These are phyloP conservation scores for Phyllosticta citriasiana DNA, from an alignment of 2,329 filamentous ascomycete genomes.

Conservation along the genomic window DNA sequence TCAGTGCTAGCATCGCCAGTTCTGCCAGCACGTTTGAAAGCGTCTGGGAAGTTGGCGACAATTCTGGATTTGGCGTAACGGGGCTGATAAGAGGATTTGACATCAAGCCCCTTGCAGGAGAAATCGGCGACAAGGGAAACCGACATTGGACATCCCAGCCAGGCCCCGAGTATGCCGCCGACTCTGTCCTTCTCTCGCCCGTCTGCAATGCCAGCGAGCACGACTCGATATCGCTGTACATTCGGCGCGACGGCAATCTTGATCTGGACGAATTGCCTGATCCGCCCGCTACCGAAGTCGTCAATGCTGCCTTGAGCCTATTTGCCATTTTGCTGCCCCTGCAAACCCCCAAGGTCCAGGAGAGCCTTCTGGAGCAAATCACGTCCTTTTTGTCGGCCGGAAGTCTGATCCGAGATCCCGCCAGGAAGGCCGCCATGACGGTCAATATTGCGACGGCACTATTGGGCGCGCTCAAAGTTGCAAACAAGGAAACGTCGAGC, in stretches of 20 bases:
- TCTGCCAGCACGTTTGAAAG: slow-evolving; percentile 84
- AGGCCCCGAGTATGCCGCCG: slow-evolving; percentile 55
- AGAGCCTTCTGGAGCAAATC: slow-evolving; percentile 90
- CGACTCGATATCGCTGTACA: slow-evolving; percentile 74
- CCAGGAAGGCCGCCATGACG: slow-evolving; percentile 79
- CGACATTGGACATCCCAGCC: slow-evolving; percentile 44
- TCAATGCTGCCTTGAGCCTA: slow-evolving; percentile 86
- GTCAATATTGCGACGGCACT: slow-evolving; percentile 83
- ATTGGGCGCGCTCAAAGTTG: slow-evolving; percentile 69
- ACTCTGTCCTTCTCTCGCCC: slow-evolving; percentile 45
- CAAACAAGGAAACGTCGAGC: slow-evolving; percentile 68
- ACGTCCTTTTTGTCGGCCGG: slow-evolving; percentile 78
- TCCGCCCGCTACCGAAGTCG: slow-evolving; percentile 82
- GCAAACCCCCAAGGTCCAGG: slow-evolving; percentile 83
- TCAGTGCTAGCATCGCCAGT: slow-evolving; percentile 86
- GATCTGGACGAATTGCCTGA: slow-evolving; percentile 46
- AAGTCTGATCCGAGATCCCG: slow-evolving; percentile 72
- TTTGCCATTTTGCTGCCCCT: slow-evolving; percentile 87
- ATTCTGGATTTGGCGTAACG: slow-evolving; percentile 87
- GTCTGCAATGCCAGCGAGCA: slow-evolving; percentile 80
- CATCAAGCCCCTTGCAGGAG: slow-evolving; percentile 59
- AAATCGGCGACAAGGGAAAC: slow-evolving; percentile 29
- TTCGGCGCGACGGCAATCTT: slow-evolving; percentile 41
- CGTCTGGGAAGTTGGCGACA: slow-evolving; percentile 91
- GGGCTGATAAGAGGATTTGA: slow-evolving; percentile 72